phyloP scores from a whole-genome alignment of 83 land plant genomes.

The Thuja plicata region DNA sequence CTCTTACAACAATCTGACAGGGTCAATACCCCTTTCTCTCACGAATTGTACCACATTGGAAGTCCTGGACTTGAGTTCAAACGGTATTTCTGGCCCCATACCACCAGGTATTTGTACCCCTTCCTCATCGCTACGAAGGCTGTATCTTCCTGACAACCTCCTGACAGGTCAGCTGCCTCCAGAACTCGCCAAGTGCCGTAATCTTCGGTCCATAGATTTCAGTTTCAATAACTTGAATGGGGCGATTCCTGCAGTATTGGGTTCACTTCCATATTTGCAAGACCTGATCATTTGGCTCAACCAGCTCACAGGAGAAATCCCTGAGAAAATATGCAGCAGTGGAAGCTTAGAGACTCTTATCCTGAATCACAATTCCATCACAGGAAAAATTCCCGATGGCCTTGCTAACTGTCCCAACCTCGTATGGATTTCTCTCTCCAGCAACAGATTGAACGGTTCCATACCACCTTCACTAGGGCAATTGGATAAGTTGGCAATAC shows the following conservation, averaged over 20 bases:
- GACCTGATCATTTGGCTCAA: slow-evolving; percentile 73
- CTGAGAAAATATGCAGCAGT: slow-evolving; percentile 52
- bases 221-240: slow-evolving; percentile 67
- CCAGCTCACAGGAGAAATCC: slow-evolving; percentile 58
- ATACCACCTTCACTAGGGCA: slow-evolving; percentile 52
- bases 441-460: slow-evolving; percentile 52
- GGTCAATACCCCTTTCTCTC: slow-evolving; percentile 48
- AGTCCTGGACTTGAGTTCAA: slow-evolving; percentile 59
- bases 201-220: slow-evolving; percentile 51
- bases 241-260: slow-evolving; percentile 41
- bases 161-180: slow-evolving; percentile 50
- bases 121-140: slow-evolving; percentile 26
- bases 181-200: slow-evolving; percentile 52
- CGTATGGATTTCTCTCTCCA: slow-evolving; percentile 61
- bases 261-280: slow-evolving; percentile 45
- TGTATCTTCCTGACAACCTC: slow-evolving; percentile 48
- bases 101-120: slow-evolving; percentile 47
- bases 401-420: slow-evolving; percentile 45
- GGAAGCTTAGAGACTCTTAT: slow-evolving; percentile 57
- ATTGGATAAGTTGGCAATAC: slow-evolving; percentile 54
- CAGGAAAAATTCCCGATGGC: slow-evolving; percentile 51
- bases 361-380: slow-evolving; percentile 58
- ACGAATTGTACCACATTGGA: slow-evolving; percentile 39
- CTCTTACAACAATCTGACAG: slow-evolving; percentile 57
- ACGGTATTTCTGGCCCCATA: slow-evolving; percentile 49